These are phyloP conservation scores for Nakaseomyces nivariensis DNA, from an alignment of 1,139 yeast species.

Conservation along the genomic window DNA sequence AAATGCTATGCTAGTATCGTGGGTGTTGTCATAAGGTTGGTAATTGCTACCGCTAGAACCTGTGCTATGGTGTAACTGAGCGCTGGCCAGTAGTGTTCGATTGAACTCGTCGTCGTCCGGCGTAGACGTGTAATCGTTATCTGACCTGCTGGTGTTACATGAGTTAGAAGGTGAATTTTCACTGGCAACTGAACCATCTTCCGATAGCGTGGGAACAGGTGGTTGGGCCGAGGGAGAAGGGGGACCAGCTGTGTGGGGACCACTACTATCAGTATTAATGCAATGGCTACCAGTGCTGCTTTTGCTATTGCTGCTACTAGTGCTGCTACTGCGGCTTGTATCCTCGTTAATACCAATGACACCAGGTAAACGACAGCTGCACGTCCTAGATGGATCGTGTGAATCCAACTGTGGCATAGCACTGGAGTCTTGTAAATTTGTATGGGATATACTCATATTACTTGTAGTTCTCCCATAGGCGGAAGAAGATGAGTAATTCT, in stretches of 20 bases:
- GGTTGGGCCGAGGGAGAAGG: not conserved
- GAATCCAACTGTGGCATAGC: not conserved
- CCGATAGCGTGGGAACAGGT: not conserved
- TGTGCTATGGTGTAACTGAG: not conserved
- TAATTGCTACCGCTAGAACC: not conserved
- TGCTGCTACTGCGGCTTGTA: not conserved
- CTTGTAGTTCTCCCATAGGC: not conserved
- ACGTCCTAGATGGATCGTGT: not conserved
- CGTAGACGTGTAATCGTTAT: conserved; percentile 1
- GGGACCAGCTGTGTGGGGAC: not conserved
- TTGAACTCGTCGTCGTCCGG: conserved; percentile 1
- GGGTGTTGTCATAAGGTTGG: not conserved
- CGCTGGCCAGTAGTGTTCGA: not conserved
- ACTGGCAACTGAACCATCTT: not conserved
- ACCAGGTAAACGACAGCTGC: not conserved
- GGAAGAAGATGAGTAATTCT: not conserved
- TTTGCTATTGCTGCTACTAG: not conserved
- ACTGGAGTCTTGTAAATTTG: not conserved
- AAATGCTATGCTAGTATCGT: conserved; percentile 1
- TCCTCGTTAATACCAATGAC: not conserved
- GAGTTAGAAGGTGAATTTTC: not conserved
- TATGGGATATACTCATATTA: not conserved
- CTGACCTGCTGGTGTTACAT: conserved; percentile 1
- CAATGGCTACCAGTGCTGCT: not conserved
- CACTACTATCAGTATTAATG: not conserved